Evolutionary conservation across 345 rosid species (phyloP), one percentile per base, ranked within the genome.

Genomic region (Leavenworthia alabamica): DNA sequence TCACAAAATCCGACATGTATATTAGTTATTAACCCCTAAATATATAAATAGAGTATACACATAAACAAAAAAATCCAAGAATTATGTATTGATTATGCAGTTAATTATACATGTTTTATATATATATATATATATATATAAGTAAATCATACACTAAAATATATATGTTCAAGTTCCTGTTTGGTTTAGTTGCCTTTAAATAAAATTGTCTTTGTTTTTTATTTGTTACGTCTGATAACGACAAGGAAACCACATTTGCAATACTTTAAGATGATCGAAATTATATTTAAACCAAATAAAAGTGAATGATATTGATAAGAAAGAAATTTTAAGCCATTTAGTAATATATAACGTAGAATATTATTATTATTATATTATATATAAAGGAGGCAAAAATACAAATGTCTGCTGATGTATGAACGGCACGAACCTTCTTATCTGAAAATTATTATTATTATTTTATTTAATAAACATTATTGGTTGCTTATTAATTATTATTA

Each of bases 401-500:
- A 68, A 60, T 16, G 55, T 43, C 4, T 59, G 73, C 66, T 68
- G 60, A 42, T 56, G 43, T 26, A 43, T 23, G 67, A 60, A 27
- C 55, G 31, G 55, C 56, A 60, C 52, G 70, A 60, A 61, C 7
- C 67, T 61, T 69, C 62, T 62, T 24, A 62, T 70, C 68, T 61
- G 20, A 53, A 53, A 70, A 37, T 40, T 15, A 62, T 36, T 53
- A 53, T 51, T 68, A 4, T 26, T 26, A 4, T 26, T 26, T 5
- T 4, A 4, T 26, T 26, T 26, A 1, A 26, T 26, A 26, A 53
- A 70, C 37, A 62, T 36, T 53, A 53, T 60, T 68, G 47, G 40
- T 15, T 15, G 15, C 44, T 42, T 50, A 17, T 42, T 50, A 17
- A 33, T 42, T 50, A 17, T 42, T 50, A 17, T 9, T 27, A 22